Evolutionary conservation across 202 grass and related monocot species (phyloP), one percentile per base, ranked within the genome.

Genomic region (Saccharum hybrid): DNA sequence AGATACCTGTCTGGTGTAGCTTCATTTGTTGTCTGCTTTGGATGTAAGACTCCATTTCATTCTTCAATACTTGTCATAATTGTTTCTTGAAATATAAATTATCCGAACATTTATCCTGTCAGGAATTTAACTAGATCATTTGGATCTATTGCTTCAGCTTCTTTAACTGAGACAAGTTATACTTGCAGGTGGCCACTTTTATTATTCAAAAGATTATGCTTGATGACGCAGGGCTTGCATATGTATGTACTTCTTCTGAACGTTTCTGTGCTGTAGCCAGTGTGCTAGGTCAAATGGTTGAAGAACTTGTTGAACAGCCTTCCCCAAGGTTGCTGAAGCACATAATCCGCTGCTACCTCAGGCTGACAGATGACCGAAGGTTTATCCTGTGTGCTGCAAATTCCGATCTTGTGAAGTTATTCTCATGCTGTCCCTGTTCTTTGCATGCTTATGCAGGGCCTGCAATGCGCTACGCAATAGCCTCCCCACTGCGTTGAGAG

Each of bases 141-240:
- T 15, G 7, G 19, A 68, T 67, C 22, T 36, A 22, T 36, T 54
- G 38, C 67, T 81, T 33, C 13, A 36, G 18, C 49, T 69, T 91
- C 8, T 23, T 28, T 82, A 34, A 82, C 76, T 70, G 26, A 59
- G 22, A 22, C 21, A 42, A 79, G 37, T 12, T 49, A 77, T 66
- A 23, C 16, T 23, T 91, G 75, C 79, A 98, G 96, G 93, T 96
- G 59, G 89, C 96, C 22, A 98, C 96, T 57, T 96, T 94, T 81
- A 94, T 98, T 87, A 83, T 98, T 77, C 89, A 96, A 75, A 98
- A 96, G 81, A 94, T 98, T 79, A 64, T 98, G 19, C 86, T 96
- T 56, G 96, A 98, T 82, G 89, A 98, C 21, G 61, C 85, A 46
- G 96, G 96, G 40, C 87, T 98, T 77, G 74, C 63, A 0, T 95